Evolutionary conservation across 1,284 basidiomycete genomes (phyloP).

Genomic region (Heliocybe sulcata): DNA sequence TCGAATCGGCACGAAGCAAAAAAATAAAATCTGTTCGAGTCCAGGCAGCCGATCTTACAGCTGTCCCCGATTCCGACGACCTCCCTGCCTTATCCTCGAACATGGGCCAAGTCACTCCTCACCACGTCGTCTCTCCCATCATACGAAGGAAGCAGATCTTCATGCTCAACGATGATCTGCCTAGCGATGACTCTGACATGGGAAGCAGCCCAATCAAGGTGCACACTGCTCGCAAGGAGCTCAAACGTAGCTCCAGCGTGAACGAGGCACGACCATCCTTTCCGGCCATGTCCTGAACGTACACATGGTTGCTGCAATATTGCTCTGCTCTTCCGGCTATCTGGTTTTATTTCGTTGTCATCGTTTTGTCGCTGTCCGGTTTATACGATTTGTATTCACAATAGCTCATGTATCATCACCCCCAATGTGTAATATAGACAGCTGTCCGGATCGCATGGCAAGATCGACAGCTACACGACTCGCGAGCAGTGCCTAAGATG

Average conservation of each 20-base stretch:
- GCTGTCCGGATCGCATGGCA: no score
- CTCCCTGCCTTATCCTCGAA: conserved; percentile 29
- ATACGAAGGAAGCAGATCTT: conserved; percentile 22
- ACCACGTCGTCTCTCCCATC: conserved; percentile 55
- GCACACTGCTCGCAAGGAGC: background rate
- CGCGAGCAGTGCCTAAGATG: no score
- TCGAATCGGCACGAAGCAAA: background rate
- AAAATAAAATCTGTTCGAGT: background rate
- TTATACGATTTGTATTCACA: no score
- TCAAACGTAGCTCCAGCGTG: background rate
- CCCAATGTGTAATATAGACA: no score
- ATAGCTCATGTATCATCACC: no score
- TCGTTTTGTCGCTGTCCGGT: background rate
- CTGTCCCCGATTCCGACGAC: conserved; percentile 43
- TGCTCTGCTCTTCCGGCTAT: no score
- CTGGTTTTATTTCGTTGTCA: background rate
- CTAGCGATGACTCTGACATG: conserved; percentile 34
- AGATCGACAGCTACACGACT: no score
- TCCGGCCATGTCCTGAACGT: no score
- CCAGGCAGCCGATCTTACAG: background rate
- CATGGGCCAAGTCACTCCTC: conserved; percentile 60
- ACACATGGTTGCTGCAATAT: no score
- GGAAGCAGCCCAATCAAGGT: conserved; percentile 35
- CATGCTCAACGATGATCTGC: conserved; percentile 23
- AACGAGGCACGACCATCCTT: no score